Conservation (phyloP, 805 yeast genomes). For the Lachancea sp. region DNA sequence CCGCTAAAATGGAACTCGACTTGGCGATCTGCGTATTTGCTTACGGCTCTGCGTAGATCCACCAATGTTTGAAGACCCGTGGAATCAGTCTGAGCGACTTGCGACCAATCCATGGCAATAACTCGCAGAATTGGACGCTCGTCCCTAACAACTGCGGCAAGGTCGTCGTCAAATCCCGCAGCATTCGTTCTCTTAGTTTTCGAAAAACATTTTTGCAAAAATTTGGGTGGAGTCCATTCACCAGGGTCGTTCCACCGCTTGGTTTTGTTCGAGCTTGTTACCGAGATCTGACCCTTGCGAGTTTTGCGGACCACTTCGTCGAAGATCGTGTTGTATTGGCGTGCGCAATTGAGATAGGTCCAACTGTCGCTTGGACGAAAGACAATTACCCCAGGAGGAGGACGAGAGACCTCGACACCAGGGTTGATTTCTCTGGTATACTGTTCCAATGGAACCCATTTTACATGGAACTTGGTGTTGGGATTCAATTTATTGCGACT, state of each 20-base stretch:
- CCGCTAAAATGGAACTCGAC: constrained; percentile 90
- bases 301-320: constrained; percentile 61
- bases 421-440: constrained; percentile 45
- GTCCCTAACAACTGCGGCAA: constrained; percentile 9
- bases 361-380: constrained; percentile 77
- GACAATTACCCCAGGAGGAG: constrained; percentile 88
- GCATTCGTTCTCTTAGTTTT: constrained; percentile 13
- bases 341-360: constrained; percentile 73
- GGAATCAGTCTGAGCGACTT: constrained; percentile 68
- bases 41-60: constrained; percentile 67
- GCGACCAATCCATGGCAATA: constrained; percentile 74
- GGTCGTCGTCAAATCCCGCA: background rate
- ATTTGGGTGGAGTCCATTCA: constrained; percentile 37
- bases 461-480: constrained; percentile 43
- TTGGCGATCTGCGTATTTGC: constrained; percentile 69
- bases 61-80: constrained; percentile 74
- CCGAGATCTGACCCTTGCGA: constrained; percentile 47
- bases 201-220: constrained; percentile 15
- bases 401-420: constrained; percentile 54
- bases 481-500: background rate
- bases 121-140: constrained; percentile 62
- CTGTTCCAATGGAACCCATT: constrained; percentile 60
- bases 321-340: constrained; percentile 60
- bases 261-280: constrained; percentile 37
- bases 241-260: constrained; percentile 94